phyloP scores from a whole-genome alignment of 2,329 filamentous ascomycete genomes.

The Colletotrichum godetiae region DNA sequence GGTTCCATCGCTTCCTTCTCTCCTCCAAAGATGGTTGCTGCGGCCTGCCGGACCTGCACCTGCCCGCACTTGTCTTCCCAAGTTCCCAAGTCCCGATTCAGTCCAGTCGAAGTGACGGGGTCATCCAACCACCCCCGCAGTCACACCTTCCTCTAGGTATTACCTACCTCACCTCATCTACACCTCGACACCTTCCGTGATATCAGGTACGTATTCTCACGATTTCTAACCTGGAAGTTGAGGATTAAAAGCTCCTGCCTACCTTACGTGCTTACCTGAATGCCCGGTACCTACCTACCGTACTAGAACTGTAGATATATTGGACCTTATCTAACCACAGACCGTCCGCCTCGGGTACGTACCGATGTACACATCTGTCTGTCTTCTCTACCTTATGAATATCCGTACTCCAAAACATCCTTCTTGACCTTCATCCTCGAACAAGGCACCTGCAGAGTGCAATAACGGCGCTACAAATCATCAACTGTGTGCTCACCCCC shows the following conservation, averaged over 20 bases:
- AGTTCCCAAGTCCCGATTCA: neutral
- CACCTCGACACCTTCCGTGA: neutral
- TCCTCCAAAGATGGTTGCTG: conserved; percentile 11
- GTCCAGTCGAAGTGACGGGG: conserved; percentile 6
- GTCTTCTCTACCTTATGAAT: neutral
- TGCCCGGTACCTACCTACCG: too few relatives aligned
- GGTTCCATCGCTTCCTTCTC: conserved; percentile 34
- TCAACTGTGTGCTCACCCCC: neutral
- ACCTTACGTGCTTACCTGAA: too few relatives aligned
- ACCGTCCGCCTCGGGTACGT: neutral
- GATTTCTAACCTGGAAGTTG: neutral
- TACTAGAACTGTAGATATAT: neutral
- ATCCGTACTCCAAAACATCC: neutral
- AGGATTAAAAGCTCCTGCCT: neutral
- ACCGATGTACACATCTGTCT: neutral
- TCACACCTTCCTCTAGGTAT: neutral
- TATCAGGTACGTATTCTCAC: neutral
- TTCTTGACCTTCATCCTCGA: neutral
- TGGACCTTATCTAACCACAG: neutral
- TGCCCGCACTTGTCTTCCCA: neutral
- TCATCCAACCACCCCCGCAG: neutral
- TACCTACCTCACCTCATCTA: neutral
- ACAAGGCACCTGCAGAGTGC: neutral
- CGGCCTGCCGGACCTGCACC: neutral
- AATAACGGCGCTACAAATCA: neutral